phyloP scores from a whole-genome alignment of 2,329 filamentous ascomycete species.

The Diaporthe sp. region DNA sequence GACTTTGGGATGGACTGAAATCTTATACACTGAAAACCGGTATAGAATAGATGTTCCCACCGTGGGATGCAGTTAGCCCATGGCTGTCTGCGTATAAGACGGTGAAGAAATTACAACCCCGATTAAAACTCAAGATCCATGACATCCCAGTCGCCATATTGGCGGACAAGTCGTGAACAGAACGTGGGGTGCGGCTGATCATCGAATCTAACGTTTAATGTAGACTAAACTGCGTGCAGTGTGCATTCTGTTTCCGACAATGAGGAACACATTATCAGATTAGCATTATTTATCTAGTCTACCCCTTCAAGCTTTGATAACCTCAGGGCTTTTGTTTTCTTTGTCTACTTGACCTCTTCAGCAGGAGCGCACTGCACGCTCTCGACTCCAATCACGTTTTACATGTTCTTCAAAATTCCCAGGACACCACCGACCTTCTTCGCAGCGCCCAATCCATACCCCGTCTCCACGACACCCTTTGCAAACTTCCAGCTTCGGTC shows the following conservation, averaged over 20 bases:
- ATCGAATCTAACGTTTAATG: neutral
- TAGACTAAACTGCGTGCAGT: neutral
- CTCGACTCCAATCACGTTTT: neutral
- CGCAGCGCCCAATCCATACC: slow-evolving; percentile 63
- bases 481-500: slow-evolving; percentile 75
- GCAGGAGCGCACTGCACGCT: too few relatives aligned
- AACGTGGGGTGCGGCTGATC: neutral
- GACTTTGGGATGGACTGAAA: slow-evolving; percentile 36
- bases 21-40: neutral
- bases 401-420: slow-evolving; percentile 49
- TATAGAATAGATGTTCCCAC: neutral
- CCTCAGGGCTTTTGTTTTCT: neutral
- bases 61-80: neutral
- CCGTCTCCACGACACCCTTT: slow-evolving; percentile 71
- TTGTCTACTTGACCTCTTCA: neutral
- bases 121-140: neutral
- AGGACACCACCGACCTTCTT: slow-evolving; percentile 46
- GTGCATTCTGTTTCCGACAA: neutral
- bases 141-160: neutral
- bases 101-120: neutral
- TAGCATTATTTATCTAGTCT: slow-evolving; percentile 10
- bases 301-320: neutral
- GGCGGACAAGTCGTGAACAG: neutral
- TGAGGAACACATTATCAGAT: slow-evolving; percentile 11
- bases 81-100: neutral